Percentiles rank a stretch among this genome's conserved stretches.
These are phyloP conservation scores for Spathaspora gorwiae DNA, from an alignment of 805 yeast genomes.

Conservation along the genomic window DNA sequence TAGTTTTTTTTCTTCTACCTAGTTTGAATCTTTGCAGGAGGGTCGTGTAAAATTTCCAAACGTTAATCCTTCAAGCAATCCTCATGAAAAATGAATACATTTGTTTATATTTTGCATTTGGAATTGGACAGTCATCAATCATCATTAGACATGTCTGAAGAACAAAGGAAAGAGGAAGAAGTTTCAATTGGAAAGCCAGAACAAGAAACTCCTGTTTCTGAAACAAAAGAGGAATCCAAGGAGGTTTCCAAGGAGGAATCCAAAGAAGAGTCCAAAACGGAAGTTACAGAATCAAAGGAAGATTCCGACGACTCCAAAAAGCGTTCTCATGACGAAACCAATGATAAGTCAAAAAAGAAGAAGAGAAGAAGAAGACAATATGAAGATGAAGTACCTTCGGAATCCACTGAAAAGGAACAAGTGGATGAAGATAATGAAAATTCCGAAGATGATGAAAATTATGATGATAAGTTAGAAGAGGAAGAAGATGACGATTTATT, in stretches of 20 bases:
- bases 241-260: constrained; percentile 1
- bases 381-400: constrained; percentile 54
- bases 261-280: constrained; percentile 12
- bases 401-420: constrained; percentile 38
- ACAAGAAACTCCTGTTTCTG: too few species aligned
- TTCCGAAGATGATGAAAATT: constrained; percentile 44
- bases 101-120: too few species aligned
- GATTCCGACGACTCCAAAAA: constrained; percentile 6
- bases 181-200: too few species aligned
- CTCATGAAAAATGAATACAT: too few species aligned
- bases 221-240: background rate
- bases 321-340: constrained; percentile 8
- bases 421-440: constrained; percentile 47
- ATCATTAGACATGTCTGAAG: background rate
- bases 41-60: too few species aligned
- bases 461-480: constrained; percentile 54
- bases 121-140: too few species aligned
- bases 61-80: too few species aligned
- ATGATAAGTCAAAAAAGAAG: constrained; percentile 36
- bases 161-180: background rate
- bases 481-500: constrained; percentile 73
- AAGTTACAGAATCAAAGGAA: constrained; percentile 8
- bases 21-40: too few species aligned
- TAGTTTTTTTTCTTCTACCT: too few species aligned
- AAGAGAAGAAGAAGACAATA: constrained; percentile 57